Evolutionary conservation across 139 green algal species (phyloP).

Genomic region (Auxenochlorella pyrenoidosa): DNA sequence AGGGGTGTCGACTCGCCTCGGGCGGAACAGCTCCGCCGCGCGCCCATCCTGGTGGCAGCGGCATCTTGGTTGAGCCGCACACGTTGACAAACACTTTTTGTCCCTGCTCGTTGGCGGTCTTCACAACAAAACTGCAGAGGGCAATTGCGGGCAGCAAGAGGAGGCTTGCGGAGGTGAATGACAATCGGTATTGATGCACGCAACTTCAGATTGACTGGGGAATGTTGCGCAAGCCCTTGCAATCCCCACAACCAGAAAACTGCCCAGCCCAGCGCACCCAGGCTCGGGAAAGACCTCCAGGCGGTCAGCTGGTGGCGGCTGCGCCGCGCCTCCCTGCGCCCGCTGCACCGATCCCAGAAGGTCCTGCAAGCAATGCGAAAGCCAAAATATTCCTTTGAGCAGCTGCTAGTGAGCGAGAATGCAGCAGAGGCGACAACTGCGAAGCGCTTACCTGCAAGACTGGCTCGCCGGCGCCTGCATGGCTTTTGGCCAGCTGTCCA

Average conservation of each 20-base stretch:
- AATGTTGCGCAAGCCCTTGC: no score
- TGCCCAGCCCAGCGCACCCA: neutral
- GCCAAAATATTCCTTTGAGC: no score
- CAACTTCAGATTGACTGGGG: no score
- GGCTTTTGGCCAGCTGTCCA: neutral
- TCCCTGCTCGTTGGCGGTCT: constrained; percentile 64
- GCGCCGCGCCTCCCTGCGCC: neutral
- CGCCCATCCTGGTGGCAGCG: constrained; percentile 62
- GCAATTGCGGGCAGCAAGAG: no score
- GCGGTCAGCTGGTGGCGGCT: neutral
- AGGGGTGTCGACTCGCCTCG: neutral
- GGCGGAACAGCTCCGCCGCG: constrained; percentile 37
- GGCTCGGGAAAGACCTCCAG: constrained; percentile 29
- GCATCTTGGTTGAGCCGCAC: constrained; percentile 61
- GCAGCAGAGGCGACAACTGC: neutral
- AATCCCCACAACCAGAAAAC: neutral
- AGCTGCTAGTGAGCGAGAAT: neutral
- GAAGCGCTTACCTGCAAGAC: neutral
- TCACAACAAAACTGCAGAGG: constrained; percentile 76
- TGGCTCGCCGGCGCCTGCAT: neutral
- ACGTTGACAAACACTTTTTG: constrained; percentile 84
- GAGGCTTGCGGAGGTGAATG: no score
- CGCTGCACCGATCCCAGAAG: constrained; percentile 7
- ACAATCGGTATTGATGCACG: no score
- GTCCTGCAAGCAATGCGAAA: neutral